phyloP scores from a whole-genome alignment of 495 filamentous ascomycete genomes.

The Tirmania nivea region DNA sequence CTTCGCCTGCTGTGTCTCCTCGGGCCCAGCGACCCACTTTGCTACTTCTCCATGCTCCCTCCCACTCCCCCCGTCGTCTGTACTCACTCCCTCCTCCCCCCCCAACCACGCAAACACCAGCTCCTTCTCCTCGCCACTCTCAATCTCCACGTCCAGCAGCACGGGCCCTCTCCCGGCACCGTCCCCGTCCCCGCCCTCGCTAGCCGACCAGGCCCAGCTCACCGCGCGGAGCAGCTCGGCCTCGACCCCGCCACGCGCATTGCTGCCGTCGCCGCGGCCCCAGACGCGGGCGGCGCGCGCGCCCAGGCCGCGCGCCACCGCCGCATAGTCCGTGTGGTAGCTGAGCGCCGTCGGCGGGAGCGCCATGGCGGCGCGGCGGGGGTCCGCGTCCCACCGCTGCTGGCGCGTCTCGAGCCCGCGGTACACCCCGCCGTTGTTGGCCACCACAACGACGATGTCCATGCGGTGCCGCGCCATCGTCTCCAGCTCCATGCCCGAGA shows the following conservation, averaged over 20 bases:
- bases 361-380: conserved; percentile 14
- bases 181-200: conserved; percentile 13
- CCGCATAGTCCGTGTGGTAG: conserved; percentile 37
- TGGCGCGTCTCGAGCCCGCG: conserved; percentile 34
- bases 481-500: conserved; percentile 41
- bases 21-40: too few species aligned
- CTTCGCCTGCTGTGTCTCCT: too few species aligned
- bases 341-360: conserved; percentile 34
- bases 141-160: conserved; percentile 39
- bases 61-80: too few species aligned
- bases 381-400: conserved; percentile 19
- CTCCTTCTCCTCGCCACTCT: conserved; percentile 31
- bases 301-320: conserved; percentile 35
- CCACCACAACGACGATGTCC: conserved; percentile 38
- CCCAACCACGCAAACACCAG: conserved; percentile 23
- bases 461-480: conserved; percentile 42
- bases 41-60: too few species aligned
- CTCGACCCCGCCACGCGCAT: conserved; percentile 9
- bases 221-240: conserved; percentile 33
- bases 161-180: conserved; percentile 25
- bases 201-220: conserved; percentile 25
- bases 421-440: conserved; percentile 46
- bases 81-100: conserved; percentile 16
- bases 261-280: conserved; percentile 1
- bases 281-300: conserved; percentile 39